A percentile compares a stretch with the other conserved stretches of the same genome.
Evolutionary conservation across 305 asterid species (phyloP).

Genomic region (Caryopteris hybrid): DNA sequence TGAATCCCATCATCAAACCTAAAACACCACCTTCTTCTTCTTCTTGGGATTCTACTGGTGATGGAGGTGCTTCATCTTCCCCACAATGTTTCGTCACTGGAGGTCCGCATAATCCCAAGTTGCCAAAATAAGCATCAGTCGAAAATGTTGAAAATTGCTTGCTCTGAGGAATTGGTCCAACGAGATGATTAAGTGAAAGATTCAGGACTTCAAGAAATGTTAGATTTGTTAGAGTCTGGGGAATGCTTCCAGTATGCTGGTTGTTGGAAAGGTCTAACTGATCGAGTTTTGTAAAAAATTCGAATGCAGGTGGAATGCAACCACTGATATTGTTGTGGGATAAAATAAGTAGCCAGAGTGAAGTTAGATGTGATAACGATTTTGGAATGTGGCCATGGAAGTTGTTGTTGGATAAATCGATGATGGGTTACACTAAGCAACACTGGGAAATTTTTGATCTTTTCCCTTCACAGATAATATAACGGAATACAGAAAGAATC

Average conservation of each 20-base stretch:
- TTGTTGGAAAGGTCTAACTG: slow-evolving; percentile 2
- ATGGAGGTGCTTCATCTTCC: neutral
- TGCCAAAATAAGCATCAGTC: neutral
- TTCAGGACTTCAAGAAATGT: slow-evolving; percentile 2
- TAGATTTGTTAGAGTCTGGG: neutral
- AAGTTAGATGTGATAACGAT: neutral
- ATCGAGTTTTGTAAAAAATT: neutral
- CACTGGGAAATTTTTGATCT: neutral
- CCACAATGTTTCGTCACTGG: neutral
- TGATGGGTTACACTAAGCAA: neutral
- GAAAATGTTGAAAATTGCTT: neutral
- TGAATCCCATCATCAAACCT: slow-evolving; percentile 5
- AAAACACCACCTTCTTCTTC: neutral
- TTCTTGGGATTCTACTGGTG: no score
- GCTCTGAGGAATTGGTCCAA: neutral
- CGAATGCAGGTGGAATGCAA: neutral
- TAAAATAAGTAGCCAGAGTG: neutral
- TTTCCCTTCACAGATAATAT: slow-evolving; percentile 1
- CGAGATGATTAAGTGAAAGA: neutral
- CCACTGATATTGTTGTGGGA: slow-evolving; percentile 1
- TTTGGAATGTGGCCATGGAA: neutral
- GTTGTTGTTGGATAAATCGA: slow-evolving; percentile 10
- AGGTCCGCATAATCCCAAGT: neutral
- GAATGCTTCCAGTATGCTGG: neutral
- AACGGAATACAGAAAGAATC: neutral